phyloP scores from a whole-genome alignment of 2,329 filamentous ascomycete species.

The Exophiala sp. region DNA sequence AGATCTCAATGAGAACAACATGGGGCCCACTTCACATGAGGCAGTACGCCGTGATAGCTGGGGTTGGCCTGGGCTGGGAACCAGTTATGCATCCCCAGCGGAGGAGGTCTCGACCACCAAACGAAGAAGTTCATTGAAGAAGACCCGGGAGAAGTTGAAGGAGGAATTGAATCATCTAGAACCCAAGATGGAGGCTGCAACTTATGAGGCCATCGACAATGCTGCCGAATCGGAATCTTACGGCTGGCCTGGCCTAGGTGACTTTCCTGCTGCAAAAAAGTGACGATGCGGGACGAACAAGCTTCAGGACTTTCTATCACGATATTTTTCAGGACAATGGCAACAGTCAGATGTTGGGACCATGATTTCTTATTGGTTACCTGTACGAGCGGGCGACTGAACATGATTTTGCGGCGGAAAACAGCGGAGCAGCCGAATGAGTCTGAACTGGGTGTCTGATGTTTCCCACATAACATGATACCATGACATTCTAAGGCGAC shows the following conservation, averaged over 20 bases:
- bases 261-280: constrained; percentile 1
- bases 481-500: too few species aligned
- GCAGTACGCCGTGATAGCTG: constrained; percentile 8
- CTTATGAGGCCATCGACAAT: constrained; percentile 19
- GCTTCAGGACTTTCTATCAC: background rate
- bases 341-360: background rate
- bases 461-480: too few species aligned
- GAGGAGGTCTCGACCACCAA: background rate
- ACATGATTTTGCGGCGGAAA: too few species aligned
- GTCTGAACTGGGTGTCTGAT: too few species aligned
- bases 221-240: constrained; percentile 15
- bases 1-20: constrained; percentile 22
- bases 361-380: too few species aligned
- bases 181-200: constrained; percentile 12
- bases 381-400: too few species aligned
- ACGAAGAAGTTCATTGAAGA: constrained; percentile 1
- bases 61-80: constrained; percentile 16
- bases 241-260: constrained; percentile 22
- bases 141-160: background rate
- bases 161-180: background rate
- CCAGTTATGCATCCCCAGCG: background rate
- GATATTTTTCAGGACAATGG: background rate
- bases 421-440: too few species aligned
- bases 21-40: constrained; percentile 19
- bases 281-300: background rate